Evolutionary conservation across 108 stramenopile species (phyloP).

Genomic region (Cylindrotheca closterium): DNA sequence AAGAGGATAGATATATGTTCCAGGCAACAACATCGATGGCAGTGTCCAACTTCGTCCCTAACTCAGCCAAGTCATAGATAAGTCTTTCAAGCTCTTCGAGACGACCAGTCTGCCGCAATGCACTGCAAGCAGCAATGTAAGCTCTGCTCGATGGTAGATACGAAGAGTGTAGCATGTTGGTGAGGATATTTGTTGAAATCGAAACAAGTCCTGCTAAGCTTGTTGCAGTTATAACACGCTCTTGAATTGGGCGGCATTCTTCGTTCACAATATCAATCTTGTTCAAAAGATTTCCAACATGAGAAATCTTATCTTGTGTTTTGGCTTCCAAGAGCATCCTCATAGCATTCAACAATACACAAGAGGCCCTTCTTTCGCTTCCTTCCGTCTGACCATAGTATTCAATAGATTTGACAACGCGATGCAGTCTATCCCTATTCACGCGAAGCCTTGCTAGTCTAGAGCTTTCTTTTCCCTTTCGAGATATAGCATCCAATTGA

Average conservation of each 20-base stretch:
- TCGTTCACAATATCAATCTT: neutral
- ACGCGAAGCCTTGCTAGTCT: too few species aligned
- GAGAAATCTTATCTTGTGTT: neutral
- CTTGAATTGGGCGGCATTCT: slow-evolving; percentile 30
- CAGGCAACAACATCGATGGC: slow-evolving; percentile 36
- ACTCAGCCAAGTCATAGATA: slow-evolving; percentile 31
- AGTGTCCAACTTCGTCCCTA: slow-evolving; percentile 1
- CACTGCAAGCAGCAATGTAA: slow-evolving; percentile 47
- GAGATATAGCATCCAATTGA: too few species aligned
- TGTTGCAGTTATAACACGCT: slow-evolving; percentile 63
- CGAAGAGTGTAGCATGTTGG: slow-evolving; percentile 25
- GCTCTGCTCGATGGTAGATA: slow-evolving; percentile 41
- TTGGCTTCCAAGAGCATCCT: neutral
- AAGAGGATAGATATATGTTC: slow-evolving; percentile 67
- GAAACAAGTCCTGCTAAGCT: slow-evolving; percentile 57
- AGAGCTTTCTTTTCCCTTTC: too few species aligned
- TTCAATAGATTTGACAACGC: slow-evolving; percentile 2
- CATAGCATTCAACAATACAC: neutral
- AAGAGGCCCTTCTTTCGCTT: too few species aligned
- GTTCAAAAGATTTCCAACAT: neutral
- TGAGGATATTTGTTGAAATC: slow-evolving; percentile 37
- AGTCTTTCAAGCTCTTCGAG: slow-evolving; percentile 36
- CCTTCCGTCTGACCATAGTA: slow-evolving; percentile 4
- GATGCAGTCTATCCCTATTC: neutral
- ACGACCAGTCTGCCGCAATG: slow-evolving; percentile 40